Conservation (phyloP, 176 grass and related monocot genomes). For the Bonia amplexicaulis region DNA sequence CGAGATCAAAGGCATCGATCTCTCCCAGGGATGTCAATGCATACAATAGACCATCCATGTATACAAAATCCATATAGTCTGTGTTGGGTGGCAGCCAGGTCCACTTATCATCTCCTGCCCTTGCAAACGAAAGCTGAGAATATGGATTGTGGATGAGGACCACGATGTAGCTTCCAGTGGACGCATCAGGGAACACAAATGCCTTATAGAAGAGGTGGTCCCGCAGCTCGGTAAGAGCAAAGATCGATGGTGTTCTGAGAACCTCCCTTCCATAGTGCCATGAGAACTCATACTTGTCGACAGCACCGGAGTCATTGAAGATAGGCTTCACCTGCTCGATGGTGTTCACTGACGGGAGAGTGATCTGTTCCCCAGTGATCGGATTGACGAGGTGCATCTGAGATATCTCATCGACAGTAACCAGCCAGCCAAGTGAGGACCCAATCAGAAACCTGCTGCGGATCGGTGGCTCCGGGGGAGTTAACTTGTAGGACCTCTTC, state of each 20-base stretch:
- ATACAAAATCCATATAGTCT: no score
- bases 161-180: background rate
- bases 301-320: background rate
- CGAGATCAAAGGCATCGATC: no score
- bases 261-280: no score
- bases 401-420: background rate
- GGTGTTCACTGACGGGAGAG: background rate
- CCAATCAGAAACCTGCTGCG: background rate
- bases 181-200: background rate
- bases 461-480: background rate
- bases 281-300: no score
- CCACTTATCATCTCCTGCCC: no score
- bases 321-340: background rate
- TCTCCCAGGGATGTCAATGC: no score
- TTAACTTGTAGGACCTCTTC: background rate
- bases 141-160: background rate
- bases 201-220: background rate
- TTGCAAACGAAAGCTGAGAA: background rate
- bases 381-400: background rate
- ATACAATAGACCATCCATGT: no score
- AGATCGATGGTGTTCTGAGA: background rate
- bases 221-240: background rate
- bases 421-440: background rate
- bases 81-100: no score
- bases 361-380: background rate